phyloP scores from a whole-genome alignment of 768 basidiomycete genomes.

The Cubamyces sp. region DNA sequence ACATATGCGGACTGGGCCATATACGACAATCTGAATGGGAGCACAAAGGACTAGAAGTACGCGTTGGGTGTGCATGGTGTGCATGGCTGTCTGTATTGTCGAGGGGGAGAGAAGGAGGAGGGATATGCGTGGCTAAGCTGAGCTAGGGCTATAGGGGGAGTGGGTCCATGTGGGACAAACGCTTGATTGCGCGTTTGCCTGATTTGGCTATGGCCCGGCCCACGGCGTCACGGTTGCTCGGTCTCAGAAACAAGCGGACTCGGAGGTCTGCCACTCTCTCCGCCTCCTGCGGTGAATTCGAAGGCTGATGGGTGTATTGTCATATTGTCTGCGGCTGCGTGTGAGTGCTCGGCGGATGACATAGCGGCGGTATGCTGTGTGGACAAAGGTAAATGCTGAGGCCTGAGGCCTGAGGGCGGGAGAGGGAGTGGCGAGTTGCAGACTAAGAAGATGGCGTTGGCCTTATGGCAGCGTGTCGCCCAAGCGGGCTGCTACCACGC shows the following conservation, averaged over 20 bases:
- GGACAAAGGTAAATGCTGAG: background rate
- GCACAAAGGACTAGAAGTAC: background rate
- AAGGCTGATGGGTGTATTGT: background rate
- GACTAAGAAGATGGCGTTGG: background rate
- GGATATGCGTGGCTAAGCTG: background rate
- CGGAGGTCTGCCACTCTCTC: background rate
- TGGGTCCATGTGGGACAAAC: conserved; percentile 16
- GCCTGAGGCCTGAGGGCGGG: background rate
- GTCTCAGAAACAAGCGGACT: conserved; percentile 19
- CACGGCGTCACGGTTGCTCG: background rate
- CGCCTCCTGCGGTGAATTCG: too few relatives aligned
- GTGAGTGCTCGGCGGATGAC: background rate
- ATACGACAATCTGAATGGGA: background rate
- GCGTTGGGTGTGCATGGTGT: background rate
- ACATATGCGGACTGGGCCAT: conserved; percentile 3
- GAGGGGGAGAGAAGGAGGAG: background rate
- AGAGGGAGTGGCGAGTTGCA: conserved; percentile 12
- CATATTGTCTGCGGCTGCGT: background rate
- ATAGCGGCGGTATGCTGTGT: conserved; percentile 1
- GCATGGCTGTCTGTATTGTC: background rate
- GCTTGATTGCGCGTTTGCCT: background rate
- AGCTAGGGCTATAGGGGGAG: background rate
- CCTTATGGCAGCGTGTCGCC: conserved; percentile 30
- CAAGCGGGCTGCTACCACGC: conserved; percentile 39
- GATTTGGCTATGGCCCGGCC: conserved; percentile 1